Percentiles rank a stretch among this genome's conserved stretches.
Conservation (phyloP, 2,329 filamentous ascomycete genomes). For the Beauveria sp. region DNA sequence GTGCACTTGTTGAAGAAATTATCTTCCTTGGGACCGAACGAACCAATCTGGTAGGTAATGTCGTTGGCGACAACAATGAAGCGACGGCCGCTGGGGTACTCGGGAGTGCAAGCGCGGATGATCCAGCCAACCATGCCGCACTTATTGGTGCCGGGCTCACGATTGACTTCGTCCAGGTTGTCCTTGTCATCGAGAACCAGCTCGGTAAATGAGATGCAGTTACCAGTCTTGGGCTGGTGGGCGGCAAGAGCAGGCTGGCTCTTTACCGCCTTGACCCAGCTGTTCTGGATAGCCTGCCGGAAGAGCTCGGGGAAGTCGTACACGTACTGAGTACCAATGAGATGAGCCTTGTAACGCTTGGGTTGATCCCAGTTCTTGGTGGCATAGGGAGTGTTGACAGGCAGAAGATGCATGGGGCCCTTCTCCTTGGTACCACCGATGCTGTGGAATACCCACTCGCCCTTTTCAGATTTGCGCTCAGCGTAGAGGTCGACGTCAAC, state of each 20-base stretch:
- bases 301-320: constrained; percentile 99
- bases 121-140: constrained; percentile 99
- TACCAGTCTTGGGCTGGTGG: constrained; percentile 76
- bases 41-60: constrained; percentile 98
- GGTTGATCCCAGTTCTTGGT: constrained; percentile 99
- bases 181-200: constrained; percentile 92
- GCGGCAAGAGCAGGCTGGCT: constrained; percentile 66
- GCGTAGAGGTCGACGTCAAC: constrained; percentile 97
- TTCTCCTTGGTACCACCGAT: constrained; percentile 94
- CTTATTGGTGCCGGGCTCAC: constrained; percentile 89
- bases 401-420: constrained; percentile 86
- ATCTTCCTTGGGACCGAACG: constrained; percentile 93
- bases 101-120: constrained; percentile 86
- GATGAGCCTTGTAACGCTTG: constrained; percentile 97
- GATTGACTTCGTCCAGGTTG: constrained; percentile 84
- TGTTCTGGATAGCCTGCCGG: constrained; percentile 95
- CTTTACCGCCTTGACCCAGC: constrained; percentile 71
- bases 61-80: constrained; percentile 98
- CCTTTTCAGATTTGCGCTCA: constrained; percentile 96
- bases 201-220: constrained; percentile 91
- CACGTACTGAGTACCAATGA: constrained; percentile 98
- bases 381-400: constrained; percentile 81
- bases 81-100: constrained; percentile 85
- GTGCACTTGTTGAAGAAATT: constrained; percentile 99
- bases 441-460: constrained; percentile 97